Evolutionary conservation across 106 monocot species (phyloP).

Genomic region (Chionographis japonica): DNA sequence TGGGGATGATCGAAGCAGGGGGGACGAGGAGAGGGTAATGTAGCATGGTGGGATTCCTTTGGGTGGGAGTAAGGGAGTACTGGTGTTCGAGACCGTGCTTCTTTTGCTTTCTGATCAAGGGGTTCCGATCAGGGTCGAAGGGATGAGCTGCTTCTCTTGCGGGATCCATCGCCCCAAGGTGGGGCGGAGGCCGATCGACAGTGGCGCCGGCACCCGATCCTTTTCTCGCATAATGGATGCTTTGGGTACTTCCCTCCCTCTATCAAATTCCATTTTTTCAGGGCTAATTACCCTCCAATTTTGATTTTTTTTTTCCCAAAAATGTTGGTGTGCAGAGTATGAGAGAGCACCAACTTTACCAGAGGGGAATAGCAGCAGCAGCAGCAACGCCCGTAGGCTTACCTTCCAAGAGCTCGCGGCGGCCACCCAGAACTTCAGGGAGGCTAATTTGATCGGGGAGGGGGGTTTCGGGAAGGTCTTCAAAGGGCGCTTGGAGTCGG

Average conservation of each 20-base stretch:
- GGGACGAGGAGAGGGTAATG: too few species aligned
- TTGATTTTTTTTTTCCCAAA: too few species aligned
- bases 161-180: not conserved
- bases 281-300: too few species aligned
- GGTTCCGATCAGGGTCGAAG: too few species aligned
- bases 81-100: too few species aligned
- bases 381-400: constrained; percentile 48
- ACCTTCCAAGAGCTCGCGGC: constrained; percentile 63
- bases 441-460: constrained; percentile 73
- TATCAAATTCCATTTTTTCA: too few species aligned
- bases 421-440: constrained; percentile 74
- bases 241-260: not conserved
- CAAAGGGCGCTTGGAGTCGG: constrained; percentile 57
- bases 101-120: too few species aligned
- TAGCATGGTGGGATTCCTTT: too few species aligned
- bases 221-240: not conserved
- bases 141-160: constrained; percentile 26
- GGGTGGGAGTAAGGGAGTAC: too few species aligned
- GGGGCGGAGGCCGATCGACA: not conserved
- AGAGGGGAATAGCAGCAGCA: not conserved
- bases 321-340: too few species aligned
- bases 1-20: too few species aligned
- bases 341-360: too few species aligned
- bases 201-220: constrained; percentile 2
- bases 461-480: constrained; percentile 90